These are phyloP conservation scores for Wickerhamomyces kurtzmanii DNA, from an alignment of 805 yeast genomes.

Conservation along the genomic window DNA sequence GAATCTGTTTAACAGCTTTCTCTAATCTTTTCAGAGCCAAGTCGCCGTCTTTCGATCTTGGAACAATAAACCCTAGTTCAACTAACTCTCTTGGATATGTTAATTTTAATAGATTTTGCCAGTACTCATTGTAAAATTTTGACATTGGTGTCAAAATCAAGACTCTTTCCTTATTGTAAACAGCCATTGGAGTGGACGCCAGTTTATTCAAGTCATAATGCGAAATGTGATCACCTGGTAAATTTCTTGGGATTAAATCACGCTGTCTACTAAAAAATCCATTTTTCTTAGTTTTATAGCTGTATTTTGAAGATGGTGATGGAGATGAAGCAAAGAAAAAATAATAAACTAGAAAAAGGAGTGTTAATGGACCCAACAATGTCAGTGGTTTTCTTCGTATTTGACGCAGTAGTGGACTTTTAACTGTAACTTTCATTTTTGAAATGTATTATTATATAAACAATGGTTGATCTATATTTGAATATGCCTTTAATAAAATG, in stretches of 20 bases:
- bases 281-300: constrained; percentile 15
- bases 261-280: constrained; percentile 30
- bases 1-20: constrained; percentile 62
- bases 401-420: constrained; percentile 31
- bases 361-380: constrained; percentile 34
- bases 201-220: constrained; percentile 80
- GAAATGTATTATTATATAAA: neutral
- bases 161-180: constrained; percentile 70
- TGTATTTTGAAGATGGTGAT: constrained; percentile 13
- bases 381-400: constrained; percentile 53
- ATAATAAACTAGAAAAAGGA: constrained; percentile 30
- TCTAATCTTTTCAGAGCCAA: constrained; percentile 64
- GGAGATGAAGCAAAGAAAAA: constrained; percentile 26
- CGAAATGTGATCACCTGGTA: constrained; percentile 65
- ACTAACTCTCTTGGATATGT: constrained; percentile 78
- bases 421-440: constrained; percentile 15
- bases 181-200: constrained; percentile 62
- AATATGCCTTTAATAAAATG: too few relatives aligned
- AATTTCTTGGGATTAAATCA: constrained; percentile 49
- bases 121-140: constrained; percentile 73
- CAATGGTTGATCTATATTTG: too few relatives aligned
- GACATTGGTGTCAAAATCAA: constrained; percentile 88
- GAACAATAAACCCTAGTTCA: constrained; percentile 87
- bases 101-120: constrained; percentile 72
- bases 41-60: constrained; percentile 78